These are phyloP conservation scores for Plasmodium chabaudi DNA, from an alignment of 169 alveolate species.

Conservation along the genomic window DNA sequence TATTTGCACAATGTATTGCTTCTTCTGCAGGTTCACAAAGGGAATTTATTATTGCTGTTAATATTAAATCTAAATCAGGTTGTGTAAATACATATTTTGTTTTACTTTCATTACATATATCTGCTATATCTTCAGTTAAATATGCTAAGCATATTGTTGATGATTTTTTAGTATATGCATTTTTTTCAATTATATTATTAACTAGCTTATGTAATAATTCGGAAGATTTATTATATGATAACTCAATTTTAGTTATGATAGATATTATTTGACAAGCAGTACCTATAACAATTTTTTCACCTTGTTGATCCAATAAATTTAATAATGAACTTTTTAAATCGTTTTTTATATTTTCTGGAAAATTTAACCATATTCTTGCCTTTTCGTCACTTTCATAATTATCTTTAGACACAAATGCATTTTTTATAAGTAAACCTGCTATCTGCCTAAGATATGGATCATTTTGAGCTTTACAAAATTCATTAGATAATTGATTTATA, in stretches of 20 bases:
- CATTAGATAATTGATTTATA: constrained; percentile 83
- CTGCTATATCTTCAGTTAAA: constrained; percentile 89
- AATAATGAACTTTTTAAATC: constrained; percentile 83
- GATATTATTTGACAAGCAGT: constrained; percentile 91
- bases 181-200: constrained; percentile 84
- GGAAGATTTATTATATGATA: constrained; percentile 89
- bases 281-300: constrained; percentile 84
- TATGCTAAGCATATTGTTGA: constrained; percentile 87
- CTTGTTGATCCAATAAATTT: constrained; percentile 82
- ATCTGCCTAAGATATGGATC: constrained; percentile 85
- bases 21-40: constrained; percentile 80
- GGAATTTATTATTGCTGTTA: constrained; percentile 85
- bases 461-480: constrained; percentile 81
- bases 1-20: constrained; percentile 81
- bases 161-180: constrained; percentile 86
- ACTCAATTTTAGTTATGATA: constrained; percentile 87
- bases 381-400: constrained; percentile 84
- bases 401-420: constrained; percentile 85
- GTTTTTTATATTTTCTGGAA: constrained; percentile 81
- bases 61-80: constrained; percentile 79
- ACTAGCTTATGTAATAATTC: constrained; percentile 86
- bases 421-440: constrained; percentile 89
- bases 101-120: constrained; percentile 81
- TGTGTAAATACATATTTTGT: constrained; percentile 79
- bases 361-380: constrained; percentile 82